Evolutionary conservation across 257 asterid species (phyloP).

Genomic region (Solanum lycopersicoides): DNA sequence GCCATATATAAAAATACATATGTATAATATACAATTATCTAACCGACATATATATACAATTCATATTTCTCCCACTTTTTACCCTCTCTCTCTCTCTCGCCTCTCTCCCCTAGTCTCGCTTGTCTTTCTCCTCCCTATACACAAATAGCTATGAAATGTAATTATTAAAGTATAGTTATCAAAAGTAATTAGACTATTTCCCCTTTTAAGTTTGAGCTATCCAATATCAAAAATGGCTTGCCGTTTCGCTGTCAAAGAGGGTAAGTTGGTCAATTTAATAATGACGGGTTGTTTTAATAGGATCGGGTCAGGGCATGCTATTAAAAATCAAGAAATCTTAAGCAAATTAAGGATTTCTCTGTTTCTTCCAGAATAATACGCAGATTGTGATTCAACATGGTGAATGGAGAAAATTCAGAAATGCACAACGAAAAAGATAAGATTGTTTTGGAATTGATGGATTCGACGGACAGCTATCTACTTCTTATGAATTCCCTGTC

Average conservation of each 20-base stretch:
- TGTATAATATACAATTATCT: no score
- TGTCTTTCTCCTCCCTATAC: no score
- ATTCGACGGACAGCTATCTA: slow-evolving; percentile 64
- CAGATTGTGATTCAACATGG: not conserved
- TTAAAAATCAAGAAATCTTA: not conserved
- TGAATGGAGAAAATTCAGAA: not conserved
- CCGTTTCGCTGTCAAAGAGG: not conserved
- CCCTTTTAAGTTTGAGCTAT: no score
- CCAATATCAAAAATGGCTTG: not conserved
- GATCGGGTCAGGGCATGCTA: not conserved
- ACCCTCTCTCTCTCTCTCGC: no score
- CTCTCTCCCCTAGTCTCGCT: no score
- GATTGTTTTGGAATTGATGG: slow-evolving; percentile 48
- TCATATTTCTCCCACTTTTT: no score
- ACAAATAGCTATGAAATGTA: no score
- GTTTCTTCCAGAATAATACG: not conserved
- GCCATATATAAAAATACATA: no score
- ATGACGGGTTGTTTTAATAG: not conserved
- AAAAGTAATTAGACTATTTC: no score
- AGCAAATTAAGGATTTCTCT: not conserved
- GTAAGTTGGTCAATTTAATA: not conserved
- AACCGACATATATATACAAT: no score
- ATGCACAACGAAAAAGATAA: slow-evolving; percentile 22
- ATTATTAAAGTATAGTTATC: no score
- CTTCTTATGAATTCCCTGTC: slow-evolving; percentile 52